Conservation (phyloP, 306 rosid genomes). For the Heteromeles arbutifolia region DNA sequence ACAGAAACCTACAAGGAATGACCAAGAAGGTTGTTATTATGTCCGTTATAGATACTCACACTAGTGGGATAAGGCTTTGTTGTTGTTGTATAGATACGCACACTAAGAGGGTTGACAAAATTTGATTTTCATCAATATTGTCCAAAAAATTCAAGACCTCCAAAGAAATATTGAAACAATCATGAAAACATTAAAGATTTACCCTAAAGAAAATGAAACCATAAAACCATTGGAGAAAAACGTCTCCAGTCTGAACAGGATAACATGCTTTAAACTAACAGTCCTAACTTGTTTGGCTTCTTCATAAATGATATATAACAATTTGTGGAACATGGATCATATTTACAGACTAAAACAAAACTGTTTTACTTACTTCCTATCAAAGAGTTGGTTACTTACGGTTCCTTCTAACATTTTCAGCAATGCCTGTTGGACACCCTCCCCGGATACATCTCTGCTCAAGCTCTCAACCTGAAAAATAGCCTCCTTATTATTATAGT, state of each 20-base stretch:
- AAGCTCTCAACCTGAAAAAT: slow-evolving; percentile 44
- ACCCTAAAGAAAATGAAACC: not conserved
- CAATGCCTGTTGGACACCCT: slow-evolving; percentile 77
- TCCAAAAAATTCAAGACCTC: not conserved
- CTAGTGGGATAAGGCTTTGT: not conserved
- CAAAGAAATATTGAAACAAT: not conserved
- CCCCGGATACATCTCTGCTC: slow-evolving; percentile 78
- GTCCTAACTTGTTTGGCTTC: not conserved
- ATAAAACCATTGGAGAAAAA: not conserved
- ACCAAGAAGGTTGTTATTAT: not conserved
- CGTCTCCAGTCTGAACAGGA: not conserved
- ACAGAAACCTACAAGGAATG: too few species aligned
- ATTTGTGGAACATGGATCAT: not conserved
- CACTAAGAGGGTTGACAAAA: not conserved
- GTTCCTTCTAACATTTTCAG: slow-evolving; percentile 81
- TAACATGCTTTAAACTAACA: not conserved
- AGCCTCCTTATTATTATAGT: not conserved
- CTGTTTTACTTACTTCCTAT: not conserved
- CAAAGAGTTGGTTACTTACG: slow-evolving; percentile 30
- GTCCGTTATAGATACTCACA: not conserved
- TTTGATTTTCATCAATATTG: not conserved
- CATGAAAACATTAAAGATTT: not conserved
- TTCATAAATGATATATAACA: not conserved
- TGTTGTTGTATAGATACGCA: not conserved
- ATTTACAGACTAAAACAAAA: not conserved